These are phyloP conservation scores for Naganishia sp. DNA, from an alignment of 1,284 basidiomycete species.

Conservation along the genomic window DNA sequence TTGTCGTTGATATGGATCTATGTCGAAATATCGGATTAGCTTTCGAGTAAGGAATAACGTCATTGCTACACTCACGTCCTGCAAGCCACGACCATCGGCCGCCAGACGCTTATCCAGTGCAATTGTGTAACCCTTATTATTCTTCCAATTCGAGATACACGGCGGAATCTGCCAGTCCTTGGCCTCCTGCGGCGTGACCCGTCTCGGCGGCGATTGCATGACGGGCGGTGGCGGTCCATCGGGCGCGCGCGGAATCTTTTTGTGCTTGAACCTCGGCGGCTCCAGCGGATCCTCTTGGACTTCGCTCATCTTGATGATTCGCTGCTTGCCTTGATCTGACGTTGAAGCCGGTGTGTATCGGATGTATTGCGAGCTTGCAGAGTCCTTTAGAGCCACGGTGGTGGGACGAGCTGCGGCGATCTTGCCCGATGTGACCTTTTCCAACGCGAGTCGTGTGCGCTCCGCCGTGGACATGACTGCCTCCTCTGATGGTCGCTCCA, in stretches of 20 bases:
- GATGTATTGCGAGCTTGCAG: conserved; percentile 80
- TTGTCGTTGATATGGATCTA: conserved; percentile 98
- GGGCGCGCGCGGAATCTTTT: conserved; percentile 94
- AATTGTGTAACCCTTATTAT: conserved; percentile 99
- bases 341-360: conserved; percentile 84
- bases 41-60: neutral
- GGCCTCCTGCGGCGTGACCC: conserved; percentile 93
- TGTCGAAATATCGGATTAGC: neutral
- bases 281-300: conserved; percentile 96
- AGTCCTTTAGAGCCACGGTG: conserved; percentile 62
- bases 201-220: conserved; percentile 89
- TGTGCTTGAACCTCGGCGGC: conserved; percentile 95
- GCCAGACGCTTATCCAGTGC: conserved; percentile 97
- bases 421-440: conserved; percentile 90
- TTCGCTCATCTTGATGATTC: conserved; percentile 98
- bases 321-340: conserved; percentile 65
- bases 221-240: conserved; percentile 97
- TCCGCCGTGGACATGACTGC: conserved; percentile 86
- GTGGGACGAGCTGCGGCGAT: conserved; percentile 92
- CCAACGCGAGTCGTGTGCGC: conserved; percentile 83
- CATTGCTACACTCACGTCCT: conserved; percentile 72
- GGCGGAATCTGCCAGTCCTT: conserved; percentile 99
- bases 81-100: conserved; percentile 92
- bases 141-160: conserved; percentile 99
- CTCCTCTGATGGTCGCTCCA: conserved; percentile 91